Evolutionary conservation across 2,329 filamentous ascomycete species (phyloP).

Genomic region (Penicillium sp.): DNA sequence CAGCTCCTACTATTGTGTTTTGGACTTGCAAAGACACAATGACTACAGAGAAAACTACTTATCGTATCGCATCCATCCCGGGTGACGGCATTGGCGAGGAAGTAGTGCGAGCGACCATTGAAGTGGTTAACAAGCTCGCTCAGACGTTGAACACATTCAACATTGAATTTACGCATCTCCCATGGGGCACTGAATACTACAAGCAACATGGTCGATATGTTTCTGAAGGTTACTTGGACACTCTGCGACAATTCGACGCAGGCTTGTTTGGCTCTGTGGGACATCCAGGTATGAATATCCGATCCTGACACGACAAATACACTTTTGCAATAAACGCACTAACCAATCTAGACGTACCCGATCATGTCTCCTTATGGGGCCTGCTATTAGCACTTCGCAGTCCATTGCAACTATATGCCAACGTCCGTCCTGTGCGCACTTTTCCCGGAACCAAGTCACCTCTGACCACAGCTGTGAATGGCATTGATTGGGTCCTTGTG

Average conservation of each 20-base stretch:
- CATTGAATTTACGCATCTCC: conserved; percentile 45
- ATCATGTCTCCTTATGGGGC: conserved; percentile 51
- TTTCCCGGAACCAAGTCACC: conserved; percentile 46
- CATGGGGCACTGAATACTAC: conserved; percentile 36
- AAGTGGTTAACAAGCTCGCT: conserved; percentile 42
- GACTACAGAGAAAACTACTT: too few relatives aligned
- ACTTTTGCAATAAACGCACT: too few relatives aligned
- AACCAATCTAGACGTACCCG: conserved; percentile 44
- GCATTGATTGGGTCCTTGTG: conserved; percentile 50
- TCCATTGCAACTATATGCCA: conserved; percentile 50
- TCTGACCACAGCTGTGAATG: conserved; percentile 40
- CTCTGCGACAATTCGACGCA: conserved; percentile 46
- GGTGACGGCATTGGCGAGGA: conserved; percentile 58
- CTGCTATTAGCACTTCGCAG: conserved; percentile 49
- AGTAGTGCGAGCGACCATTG: conserved; percentile 50
- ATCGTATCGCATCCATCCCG: conserved; percentile 53
- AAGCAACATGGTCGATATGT: conserved; percentile 47
- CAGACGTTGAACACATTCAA: conserved; percentile 38
- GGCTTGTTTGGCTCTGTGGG: conserved; percentile 55
- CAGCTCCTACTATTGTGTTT: too few relatives aligned
- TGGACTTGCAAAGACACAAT: too few relatives aligned
- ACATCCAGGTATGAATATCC: conserved; percentile 44
- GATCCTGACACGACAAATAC: too few relatives aligned
- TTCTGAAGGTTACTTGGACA: conserved; percentile 43
- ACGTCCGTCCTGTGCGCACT: conserved; percentile 45